Conservation (phyloP, 2,329 filamentous ascomycete genomes). For the Xylaria sp. region DNA sequence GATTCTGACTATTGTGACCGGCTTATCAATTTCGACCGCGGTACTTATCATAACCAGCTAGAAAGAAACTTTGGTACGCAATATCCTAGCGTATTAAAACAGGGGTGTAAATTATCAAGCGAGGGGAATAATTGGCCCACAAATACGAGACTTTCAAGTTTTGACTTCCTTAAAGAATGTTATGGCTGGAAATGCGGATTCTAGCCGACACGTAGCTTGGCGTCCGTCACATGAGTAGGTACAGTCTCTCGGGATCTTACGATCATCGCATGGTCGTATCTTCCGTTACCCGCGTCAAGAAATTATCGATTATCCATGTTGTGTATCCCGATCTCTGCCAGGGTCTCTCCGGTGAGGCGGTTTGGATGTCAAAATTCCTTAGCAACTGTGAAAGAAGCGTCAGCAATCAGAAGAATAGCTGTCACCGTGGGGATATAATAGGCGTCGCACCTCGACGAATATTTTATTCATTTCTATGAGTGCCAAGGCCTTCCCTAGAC, state of each 20-base stretch:
- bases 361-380: slow-evolving; percentile 35
- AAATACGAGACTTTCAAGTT: too few species aligned
- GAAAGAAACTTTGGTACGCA: too few species aligned
- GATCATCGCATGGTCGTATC: slow-evolving; percentile 14
- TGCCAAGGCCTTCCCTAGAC: slow-evolving; percentile 19
- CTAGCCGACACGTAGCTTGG: too few species aligned
- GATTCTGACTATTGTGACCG: too few species aligned
- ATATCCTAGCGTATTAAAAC: too few species aligned
- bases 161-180: too few species aligned
- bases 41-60: too few species aligned
- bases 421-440: neutral
- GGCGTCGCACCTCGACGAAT: slow-evolving; percentile 21
- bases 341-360: slow-evolving; percentile 30
- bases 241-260: neutral
- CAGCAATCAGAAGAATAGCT: neutral
- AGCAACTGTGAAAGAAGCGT: slow-evolving; percentile 24
- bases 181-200: too few species aligned
- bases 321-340: slow-evolving; percentile 25
- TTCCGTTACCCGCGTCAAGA: slow-evolving; percentile 27
- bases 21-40: too few species aligned
- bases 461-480: slow-evolving; percentile 20
- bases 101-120: too few species aligned
- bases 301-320: slow-evolving; percentile 29
- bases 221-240: too few species aligned
- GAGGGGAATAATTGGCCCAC: too few species aligned